Conservation (phyloP, 2,329 filamentous ascomycete genomes). For the Metarhizium anisopliae region DNA sequence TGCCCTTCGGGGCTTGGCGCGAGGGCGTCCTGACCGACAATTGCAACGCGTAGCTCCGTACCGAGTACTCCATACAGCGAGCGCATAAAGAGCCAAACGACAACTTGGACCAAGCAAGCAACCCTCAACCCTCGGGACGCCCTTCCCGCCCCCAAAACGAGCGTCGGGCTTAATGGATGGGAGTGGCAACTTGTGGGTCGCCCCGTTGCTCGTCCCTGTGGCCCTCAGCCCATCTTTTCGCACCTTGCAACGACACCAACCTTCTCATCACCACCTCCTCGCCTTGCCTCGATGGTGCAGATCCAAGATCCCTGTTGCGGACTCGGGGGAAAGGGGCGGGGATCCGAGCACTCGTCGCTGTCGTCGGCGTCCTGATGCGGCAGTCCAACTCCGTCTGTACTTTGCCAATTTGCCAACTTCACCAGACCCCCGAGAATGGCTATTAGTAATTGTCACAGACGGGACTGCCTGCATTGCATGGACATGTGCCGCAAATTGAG, state of each 20-base stretch:
- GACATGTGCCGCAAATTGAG: no score
- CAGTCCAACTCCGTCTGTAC: no score
- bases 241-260: background rate
- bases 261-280: no score
- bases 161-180: no score
- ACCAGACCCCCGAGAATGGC: no score
- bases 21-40: background rate
- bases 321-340: background rate
- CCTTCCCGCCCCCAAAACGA: background rate
- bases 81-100: background rate
- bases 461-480: background rate
- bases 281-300: no score
- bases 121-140: background rate
- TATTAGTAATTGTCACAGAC: background rate
- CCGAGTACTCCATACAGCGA: no score
- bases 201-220: background rate
- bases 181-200: background rate
- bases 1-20: background rate
- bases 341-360: background rate
- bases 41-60: background rate
- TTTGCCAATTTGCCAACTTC: no score
- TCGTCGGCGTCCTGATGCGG: background rate
- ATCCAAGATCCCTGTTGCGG: background rate
- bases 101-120: background rate
- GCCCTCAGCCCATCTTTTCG: background rate